A percentile compares a stretch with the other conserved stretches of the same genome.
Conservation (phyloP, 805 yeast genomes). For the Candida boidinii region DNA sequence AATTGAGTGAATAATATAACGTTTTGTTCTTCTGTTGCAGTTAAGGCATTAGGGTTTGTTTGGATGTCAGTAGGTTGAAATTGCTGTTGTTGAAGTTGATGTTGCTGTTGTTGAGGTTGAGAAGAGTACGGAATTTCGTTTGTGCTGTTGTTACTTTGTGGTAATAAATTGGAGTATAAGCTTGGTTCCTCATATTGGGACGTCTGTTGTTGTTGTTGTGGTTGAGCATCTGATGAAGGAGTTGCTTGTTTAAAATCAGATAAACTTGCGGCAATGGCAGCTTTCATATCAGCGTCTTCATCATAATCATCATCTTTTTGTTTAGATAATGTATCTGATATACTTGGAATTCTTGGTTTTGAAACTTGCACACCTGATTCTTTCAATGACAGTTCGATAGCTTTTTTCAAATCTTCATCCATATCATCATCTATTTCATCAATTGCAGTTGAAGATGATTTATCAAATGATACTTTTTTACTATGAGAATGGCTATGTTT, state of each 20-base stretch:
- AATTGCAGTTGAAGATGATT: conserved; percentile 12
- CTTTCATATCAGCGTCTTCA: conserved; percentile 82
- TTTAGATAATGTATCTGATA: neutral
- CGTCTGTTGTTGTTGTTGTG: neutral
- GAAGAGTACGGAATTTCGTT: no score
- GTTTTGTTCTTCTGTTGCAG: conserved; percentile 60
- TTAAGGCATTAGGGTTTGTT: conserved; percentile 25
- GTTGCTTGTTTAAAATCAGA: conserved; percentile 46
- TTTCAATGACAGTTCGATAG: conserved; percentile 69
- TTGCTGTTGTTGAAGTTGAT: conserved; percentile 5
- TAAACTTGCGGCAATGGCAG: conserved; percentile 90
- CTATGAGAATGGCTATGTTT: conserved; percentile 2
- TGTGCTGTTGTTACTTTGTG: neutral
- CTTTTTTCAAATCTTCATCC: conserved; percentile 69
- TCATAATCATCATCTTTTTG: conserved; percentile 35
- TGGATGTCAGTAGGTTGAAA: neutral
- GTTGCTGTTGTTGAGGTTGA: conserved; percentile 6
- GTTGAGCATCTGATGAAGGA: neutral
- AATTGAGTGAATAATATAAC: conserved; percentile 63
- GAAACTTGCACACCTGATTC: conserved; percentile 30
- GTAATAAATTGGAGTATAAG: conserved; percentile 10
- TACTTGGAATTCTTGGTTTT: conserved; percentile 7
- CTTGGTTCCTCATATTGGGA: conserved; percentile 2
- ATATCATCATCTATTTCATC: conserved; percentile 36
- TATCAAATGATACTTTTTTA: conserved; percentile 13